Evolutionary conservation across 257 asterid genomes (phyloP).

Genomic region (Plectranthus barbatus): DNA sequence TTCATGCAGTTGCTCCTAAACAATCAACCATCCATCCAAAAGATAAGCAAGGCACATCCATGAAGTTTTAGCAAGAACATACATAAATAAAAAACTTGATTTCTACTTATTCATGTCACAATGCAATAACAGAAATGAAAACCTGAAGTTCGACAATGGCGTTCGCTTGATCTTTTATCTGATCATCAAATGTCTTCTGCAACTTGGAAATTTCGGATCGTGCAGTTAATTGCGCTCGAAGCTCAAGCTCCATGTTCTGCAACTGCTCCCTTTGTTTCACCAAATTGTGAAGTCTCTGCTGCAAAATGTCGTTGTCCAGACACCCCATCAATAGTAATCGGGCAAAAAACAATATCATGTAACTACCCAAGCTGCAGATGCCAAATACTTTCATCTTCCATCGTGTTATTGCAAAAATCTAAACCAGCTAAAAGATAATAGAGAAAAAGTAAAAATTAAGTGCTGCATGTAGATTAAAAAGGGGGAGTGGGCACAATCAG

Average conservation of each 20-base stretch:
- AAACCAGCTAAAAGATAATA: background rate
- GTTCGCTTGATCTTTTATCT: slow-evolving; percentile 52
- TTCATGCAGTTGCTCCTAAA: slow-evolving; percentile 74
- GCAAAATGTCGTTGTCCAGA: slow-evolving; percentile 52
- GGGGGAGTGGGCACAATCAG: background rate
- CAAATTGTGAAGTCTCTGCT: slow-evolving; percentile 51
- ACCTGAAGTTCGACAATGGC: slow-evolving; percentile 63
- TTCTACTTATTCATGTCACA: background rate
- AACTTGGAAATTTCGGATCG: slow-evolving; percentile 45
- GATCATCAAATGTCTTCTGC: slow-evolving; percentile 43
- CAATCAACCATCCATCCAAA: slow-evolving; percentile 11
- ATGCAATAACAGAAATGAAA: background rate
- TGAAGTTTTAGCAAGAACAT: background rate
- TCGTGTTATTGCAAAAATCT: background rate
- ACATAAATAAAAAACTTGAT: background rate
- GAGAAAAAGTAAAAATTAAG: too few relatives aligned
- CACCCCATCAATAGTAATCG: slow-evolving; percentile 45
- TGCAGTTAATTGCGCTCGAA: slow-evolving; percentile 57
- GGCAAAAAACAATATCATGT: slow-evolving; percentile 49
- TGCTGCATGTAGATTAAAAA: background rate
- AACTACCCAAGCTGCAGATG: too few relatives aligned
- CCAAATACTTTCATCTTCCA: slow-evolving; percentile 21
- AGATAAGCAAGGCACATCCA: slow-evolving; percentile 9
- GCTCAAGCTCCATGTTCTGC: slow-evolving; percentile 68
- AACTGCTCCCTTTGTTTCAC: slow-evolving; percentile 65